These are phyloP conservation scores for Umbelopsis sp. DNA, from an alignment of 192 early-diverging fungal species.

Conservation along the genomic window DNA sequence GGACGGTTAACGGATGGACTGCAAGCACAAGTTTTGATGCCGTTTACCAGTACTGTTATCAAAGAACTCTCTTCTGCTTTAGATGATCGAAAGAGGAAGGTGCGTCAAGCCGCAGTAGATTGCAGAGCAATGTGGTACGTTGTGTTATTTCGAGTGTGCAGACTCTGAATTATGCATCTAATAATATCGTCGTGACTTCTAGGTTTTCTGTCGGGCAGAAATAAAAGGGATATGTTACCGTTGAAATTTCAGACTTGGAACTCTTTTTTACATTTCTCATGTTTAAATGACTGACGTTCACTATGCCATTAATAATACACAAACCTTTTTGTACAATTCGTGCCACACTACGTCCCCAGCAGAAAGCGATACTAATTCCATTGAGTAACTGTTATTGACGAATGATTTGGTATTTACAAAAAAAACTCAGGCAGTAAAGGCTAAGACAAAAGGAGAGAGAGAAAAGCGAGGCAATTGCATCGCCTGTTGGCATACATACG, in stretches of 20 bases:
- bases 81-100: slow-evolving; percentile 89
- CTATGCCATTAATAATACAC: too few relatives aligned
- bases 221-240: too few relatives aligned
- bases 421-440: slow-evolving; percentile 4
- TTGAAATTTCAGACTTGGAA: too few relatives aligned
- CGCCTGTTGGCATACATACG: neutral
- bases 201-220: neutral
- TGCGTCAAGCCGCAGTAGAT: slow-evolving; percentile 84
- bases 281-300: too few relatives aligned
- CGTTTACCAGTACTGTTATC: slow-evolving; percentile 64
- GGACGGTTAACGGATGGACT: slow-evolving; percentile 60
- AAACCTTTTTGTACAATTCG: too few relatives aligned
- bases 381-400: neutral
- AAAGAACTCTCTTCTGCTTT: slow-evolving; percentile 62
- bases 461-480: neutral
- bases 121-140: slow-evolving; percentile 81
- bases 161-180: neutral
- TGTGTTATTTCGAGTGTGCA: neutral
- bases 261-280: too few relatives aligned
- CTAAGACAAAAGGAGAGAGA: neutral
- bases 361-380: too few relatives aligned
- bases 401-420: slow-evolving; percentile 21
- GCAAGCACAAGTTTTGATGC: slow-evolving; percentile 54
- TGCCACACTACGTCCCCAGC: too few relatives aligned
- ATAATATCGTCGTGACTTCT: neutral